phyloP scores from a whole-genome alignment of 2,329 filamentous ascomycete species.

The Sclerotinia sclerotiorum region DNA sequence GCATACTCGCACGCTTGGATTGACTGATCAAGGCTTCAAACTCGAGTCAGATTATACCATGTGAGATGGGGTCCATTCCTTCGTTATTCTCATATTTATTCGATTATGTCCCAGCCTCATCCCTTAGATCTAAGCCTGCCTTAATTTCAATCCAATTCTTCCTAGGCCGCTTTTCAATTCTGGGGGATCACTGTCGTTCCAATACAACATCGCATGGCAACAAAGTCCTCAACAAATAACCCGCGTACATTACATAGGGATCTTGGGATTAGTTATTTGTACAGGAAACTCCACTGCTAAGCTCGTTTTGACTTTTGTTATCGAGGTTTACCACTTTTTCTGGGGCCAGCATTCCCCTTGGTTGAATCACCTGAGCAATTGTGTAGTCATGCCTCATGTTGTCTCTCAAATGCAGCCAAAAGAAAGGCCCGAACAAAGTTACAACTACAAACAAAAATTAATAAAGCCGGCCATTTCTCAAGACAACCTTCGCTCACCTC shows the following conservation, averaged over 20 bases:
- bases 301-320: background rate
- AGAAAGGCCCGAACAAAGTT: slow-evolving; percentile 3
- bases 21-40: slow-evolving; percentile 12
- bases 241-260: background rate
- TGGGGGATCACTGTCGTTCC: background rate
- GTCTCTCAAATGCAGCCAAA: slow-evolving; percentile 17
- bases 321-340: background rate
- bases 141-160: slow-evolving; percentile 1
- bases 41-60: slow-evolving; percentile 6
- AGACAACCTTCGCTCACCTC: background rate
- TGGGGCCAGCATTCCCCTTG: too few relatives aligned
- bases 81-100: slow-evolving; percentile 21
- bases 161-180: background rate
- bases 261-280: slow-evolving; percentile 9
- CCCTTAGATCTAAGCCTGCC: slow-evolving; percentile 10
- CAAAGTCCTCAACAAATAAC: background rate
- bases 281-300: background rate
- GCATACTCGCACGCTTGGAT: slow-evolving; percentile 3
- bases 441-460: background rate
- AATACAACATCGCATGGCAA: background rate
- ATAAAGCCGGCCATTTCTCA: background rate
- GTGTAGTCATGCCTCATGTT: slow-evolving; percentile 20
- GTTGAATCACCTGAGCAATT: background rate
- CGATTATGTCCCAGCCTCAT: slow-evolving; percentile 3
- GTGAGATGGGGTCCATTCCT: slow-evolving; percentile 24